Base-by-base conservation (phyloP, 352 stramenopile genomes). In the Pythium aquatile region DNA sequence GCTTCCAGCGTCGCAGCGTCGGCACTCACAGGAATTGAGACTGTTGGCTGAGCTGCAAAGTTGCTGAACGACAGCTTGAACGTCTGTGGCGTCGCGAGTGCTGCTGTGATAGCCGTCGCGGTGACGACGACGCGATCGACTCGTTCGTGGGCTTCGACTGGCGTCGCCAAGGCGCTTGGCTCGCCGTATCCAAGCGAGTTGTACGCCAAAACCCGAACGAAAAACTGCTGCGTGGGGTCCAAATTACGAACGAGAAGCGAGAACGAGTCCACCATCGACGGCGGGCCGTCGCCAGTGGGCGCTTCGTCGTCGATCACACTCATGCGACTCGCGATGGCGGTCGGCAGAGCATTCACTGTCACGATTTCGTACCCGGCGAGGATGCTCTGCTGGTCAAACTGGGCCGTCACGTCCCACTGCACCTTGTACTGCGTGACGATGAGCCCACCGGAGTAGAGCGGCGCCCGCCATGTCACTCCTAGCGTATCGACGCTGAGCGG, bases 381-480 rank as follows among this genome's bases (percentile, higher is more conserved):
- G 26, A 88, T 74, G 29, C 75, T 88, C 63, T 90, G 77, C 55
- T 82, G 72, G 35, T 94, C 81, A 69, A 98, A 98, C 33, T 72
- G 78, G 10, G 77, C 66, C 42, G 84, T 92, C 20, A 85, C 78
- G 57, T 98, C 94, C 93, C 94, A 98, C 72, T 98, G 88, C 8
- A 99, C 69, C 29, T 87, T 90, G 77, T 98, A 99, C 55, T 96
- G 81, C n/a, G 83, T 78, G 16, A 98, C 70, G 6, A 42, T 49
- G n/a, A 83, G 65, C 0, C 93, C 95, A 13, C 93, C 90, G 57
- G 83, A 62, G 53, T 79, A 76, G 6, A 70, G 35, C 16, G 95
- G 91, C 1, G 76, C 54, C 16, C 61, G 74, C 94, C 94, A 99
- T 28, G 79, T 72, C 16, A 98, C 81, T 6, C 70, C 70, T 20